Conservation (phyloP, 1,139 yeast genomes). For the Kodamaea plutei region DNA sequence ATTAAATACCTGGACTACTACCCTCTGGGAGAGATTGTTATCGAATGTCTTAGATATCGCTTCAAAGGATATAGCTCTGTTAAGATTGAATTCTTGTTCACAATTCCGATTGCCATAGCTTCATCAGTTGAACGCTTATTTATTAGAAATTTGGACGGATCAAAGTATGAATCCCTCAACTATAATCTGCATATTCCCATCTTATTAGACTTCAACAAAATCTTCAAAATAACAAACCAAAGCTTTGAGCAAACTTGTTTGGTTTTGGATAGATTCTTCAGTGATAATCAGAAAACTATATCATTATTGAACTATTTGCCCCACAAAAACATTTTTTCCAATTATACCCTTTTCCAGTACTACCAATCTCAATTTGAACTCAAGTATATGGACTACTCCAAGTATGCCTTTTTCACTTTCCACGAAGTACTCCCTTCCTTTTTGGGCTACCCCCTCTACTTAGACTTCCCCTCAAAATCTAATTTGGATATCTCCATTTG, state of each 20-base stretch:
- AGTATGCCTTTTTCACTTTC: conserved; percentile 3
- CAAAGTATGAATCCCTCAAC: conserved; percentile 9
- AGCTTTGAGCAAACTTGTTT: conserved; percentile 2
- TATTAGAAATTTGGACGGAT: conserved; percentile 5
- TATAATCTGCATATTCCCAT: conserved; percentile 6
- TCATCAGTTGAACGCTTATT: conserved; percentile 10
- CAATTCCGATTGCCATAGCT: conserved; percentile 8
- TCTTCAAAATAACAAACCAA: conserved; percentile 7
- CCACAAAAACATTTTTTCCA: background rate
- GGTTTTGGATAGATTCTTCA: conserved; percentile 5
- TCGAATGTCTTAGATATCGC: conserved; percentile 11
- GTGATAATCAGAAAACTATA: conserved; percentile 1
- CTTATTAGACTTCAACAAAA: conserved; percentile 7
- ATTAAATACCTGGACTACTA: conserved; percentile 11
- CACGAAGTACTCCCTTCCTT: conserved; percentile 3
- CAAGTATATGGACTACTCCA: conserved; percentile 7
- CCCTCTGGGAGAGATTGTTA: conserved; percentile 13
- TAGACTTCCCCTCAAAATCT: conserved; percentile 7
- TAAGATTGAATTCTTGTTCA: conserved; percentile 9
- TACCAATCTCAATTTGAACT: conserved; percentile 9
- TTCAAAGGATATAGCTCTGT: conserved; percentile 9
- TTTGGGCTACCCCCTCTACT: conserved; percentile 2
- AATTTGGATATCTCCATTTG: conserved; percentile 7
- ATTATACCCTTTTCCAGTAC: conserved; percentile 5
- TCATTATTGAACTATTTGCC: conserved; percentile 6